Evolutionary conservation across 176 grass and related monocot genomes (phyloP), one percentile per base, ranked within the genome.

Genomic region (Hordeum marinum): DNA sequence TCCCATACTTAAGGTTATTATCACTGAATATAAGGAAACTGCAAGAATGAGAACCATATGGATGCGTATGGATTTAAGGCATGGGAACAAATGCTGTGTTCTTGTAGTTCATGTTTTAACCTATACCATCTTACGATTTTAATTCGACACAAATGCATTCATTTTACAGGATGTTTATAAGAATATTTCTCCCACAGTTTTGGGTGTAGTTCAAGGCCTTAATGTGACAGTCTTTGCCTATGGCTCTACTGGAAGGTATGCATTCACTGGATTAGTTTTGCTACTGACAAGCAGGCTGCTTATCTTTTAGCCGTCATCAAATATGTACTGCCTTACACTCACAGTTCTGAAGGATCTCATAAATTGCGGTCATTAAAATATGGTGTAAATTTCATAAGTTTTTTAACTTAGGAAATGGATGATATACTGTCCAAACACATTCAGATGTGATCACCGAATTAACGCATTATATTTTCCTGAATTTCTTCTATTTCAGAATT

Each of bases 181-280:
- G 85, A 96, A 96, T 68, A 88, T 99, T 86, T 96, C 94, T 57
- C 89, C 88, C 77, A 99, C 93, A 34, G 95, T 99, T 86, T 82
- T 80, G 84, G 93, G 93, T 40, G 96, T 99, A 70, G 89, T 99
- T 83, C 96, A 99, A 88, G 96, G 96, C 20, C 96, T 99, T 62
- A 99, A 99, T 75, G 96, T 94, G 5, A 99, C 96, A 64, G 94
- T 99, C 61, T 99, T 99, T 91, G 96, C 96, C 52, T 99, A 99
- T 84, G 96, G 96, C 79, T 99, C 96, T 82, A 99, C 96, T 77
- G 96, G 96, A 94, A 99, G 96, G 96, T 99, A 99, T 57, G 18
- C 40, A 78, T 72, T 90, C 34, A 67, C 74, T 71, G 15, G 17
- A 14, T 37, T 70, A 74, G 29, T 66, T 31, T 68, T 67, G 6